A percentile compares a stretch with the other conserved stretches of the same genome.
phyloP scores from a whole-genome alignment of 1,284 basidiomycete species.

The Leccinum variabile region DNA sequence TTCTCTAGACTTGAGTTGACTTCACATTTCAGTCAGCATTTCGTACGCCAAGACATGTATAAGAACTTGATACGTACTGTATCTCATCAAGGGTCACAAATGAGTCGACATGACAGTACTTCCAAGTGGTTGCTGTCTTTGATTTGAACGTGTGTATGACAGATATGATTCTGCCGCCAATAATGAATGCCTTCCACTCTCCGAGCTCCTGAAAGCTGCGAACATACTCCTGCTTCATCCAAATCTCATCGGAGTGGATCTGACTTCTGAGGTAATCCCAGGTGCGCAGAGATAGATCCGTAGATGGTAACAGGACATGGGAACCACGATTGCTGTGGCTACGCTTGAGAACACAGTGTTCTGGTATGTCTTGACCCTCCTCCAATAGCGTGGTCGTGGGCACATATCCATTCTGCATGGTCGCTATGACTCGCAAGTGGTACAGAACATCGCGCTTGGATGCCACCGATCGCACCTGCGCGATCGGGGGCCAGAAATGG shows the following conservation, averaged over 20 bases:
- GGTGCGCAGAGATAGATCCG: neutral
- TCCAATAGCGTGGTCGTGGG: neutral
- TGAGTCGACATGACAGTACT: neutral
- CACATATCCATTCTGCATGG: neutral
- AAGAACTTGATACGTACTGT: neutral
- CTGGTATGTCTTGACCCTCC: neutral
- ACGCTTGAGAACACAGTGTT: neutral
- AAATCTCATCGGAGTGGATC: neutral
- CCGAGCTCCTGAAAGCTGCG: neutral
- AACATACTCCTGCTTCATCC: neutral
- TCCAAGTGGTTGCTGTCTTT: neutral
- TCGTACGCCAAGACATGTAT: no score
- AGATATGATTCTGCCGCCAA: neutral
- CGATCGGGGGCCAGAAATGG: neutral
- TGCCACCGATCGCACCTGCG: neutral
- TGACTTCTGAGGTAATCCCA: neutral
- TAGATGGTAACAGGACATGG: neutral
- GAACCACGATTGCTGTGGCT: neutral
- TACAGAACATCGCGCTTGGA: neutral
- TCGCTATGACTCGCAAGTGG: neutral
- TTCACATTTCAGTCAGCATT: neutral
- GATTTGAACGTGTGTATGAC: neutral
- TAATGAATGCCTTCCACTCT: neutral
- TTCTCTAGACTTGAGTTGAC: neutral
- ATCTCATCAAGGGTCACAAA: neutral